Evolutionary conservation across 345 rosid species (phyloP), one percentile per base, ranked within the genome.

Genomic region (Heritiera littoralis): DNA sequence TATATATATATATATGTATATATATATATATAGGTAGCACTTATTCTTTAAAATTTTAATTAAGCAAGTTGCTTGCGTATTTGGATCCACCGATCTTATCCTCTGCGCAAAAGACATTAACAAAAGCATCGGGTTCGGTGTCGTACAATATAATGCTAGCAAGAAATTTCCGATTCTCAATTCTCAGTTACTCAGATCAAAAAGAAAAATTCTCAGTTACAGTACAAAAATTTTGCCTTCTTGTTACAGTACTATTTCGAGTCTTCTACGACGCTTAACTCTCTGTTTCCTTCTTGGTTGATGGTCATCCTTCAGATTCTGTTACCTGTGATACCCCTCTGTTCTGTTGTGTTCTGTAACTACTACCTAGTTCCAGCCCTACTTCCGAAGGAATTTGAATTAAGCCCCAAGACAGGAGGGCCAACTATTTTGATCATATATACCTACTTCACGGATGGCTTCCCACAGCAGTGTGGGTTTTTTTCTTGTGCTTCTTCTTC

Each of bases 401-500:
- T 23, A 23, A 23, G 28, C 28, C 28, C 28, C 0, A 23, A 23
- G 28, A 23, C 28, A 20, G 8, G 12, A 58, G 30, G 28, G 18
- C 23, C 18, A 55, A 56, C 28, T 56, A 56, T 56, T 56, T 56
- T 56, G 28, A 56, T n/a, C 61, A n/a, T 56, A n/a, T 5, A 52
- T 52, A 15, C 58, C 23, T 56, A n/a, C 5, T 61, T 41, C 15
- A 32, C 41, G 5, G 66, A 63, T 63, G 66, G 41, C 8, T 8
- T 32, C 17, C 11, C 40, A 28, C 48, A 77, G 64, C 80, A 18
- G 49, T 55, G 45, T 80, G 59, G 54, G 64, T 6, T 63, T 65
- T 45, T 35, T 10, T 23, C 28, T 23, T 32, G 41, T n/a, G 8
- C 45, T 35, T 12, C 67, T 73, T 78, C 72, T 70, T 7, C 77